These are phyloP conservation scores for Balakata baccata DNA, from an alignment of 345 rosid genomes.

Conservation along the genomic window DNA sequence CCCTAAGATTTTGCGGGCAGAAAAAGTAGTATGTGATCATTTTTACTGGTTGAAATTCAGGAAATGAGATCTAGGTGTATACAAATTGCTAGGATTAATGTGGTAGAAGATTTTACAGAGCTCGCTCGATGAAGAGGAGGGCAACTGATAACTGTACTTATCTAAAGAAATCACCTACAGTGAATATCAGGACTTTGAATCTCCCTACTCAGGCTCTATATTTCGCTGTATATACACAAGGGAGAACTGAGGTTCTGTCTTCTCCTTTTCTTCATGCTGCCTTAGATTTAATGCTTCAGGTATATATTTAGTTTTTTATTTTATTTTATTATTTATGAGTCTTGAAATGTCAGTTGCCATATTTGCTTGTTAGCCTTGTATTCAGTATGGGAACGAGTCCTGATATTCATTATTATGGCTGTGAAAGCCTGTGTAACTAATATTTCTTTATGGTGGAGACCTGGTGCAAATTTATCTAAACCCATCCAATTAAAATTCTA, in stretches of 20 bases:
- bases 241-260: not conserved
- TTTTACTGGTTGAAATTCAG: conserved; percentile 62
- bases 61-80: conserved; percentile 54
- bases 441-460: no score
- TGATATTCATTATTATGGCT: no score
- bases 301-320: no score
- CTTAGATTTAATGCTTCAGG: no score
- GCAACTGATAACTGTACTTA: not conserved
- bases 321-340: no score
- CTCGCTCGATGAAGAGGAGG: conserved; percentile 20
- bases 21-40: conserved; percentile 54
- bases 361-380: no score
- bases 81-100: conserved; percentile 37
- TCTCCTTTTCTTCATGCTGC: not conserved
- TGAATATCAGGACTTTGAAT: not conserved
- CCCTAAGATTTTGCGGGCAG: conserved; percentile 48
- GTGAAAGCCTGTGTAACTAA: no score
- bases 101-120: conserved; percentile 75
- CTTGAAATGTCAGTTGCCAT: no score
- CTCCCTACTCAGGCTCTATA: not conserved
- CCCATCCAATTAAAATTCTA: no score
- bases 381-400: no score
- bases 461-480: no score
- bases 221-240: not conserved
- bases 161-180: no score